Conservation (phyloP, 345 rosid species). For the Nasturtium officinale region DNA sequence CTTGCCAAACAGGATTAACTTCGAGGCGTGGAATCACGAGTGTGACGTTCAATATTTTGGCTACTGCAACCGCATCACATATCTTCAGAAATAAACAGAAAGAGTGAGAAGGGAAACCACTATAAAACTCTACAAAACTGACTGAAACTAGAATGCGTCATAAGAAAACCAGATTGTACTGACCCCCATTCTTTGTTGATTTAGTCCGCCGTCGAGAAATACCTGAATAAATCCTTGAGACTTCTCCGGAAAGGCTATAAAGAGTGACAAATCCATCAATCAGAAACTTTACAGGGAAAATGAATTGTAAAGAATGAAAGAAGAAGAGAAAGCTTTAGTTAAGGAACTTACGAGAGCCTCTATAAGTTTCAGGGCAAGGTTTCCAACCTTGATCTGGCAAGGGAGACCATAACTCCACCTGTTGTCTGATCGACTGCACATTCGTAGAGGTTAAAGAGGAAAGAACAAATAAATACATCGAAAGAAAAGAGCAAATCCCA, state of each 20-base stretch:
- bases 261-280: slow-evolving; percentile 24
- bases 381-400: slow-evolving; percentile 82
- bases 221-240: slow-evolving; percentile 80
- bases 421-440: slow-evolving; percentile 61
- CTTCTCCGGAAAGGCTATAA: slow-evolving; percentile 60
- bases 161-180: slow-evolving; percentile 32
- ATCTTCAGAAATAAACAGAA: slow-evolving; percentile 49
- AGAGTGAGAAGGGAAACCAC: background rate
- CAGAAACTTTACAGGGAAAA: background rate
- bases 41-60: slow-evolving; percentile 84
- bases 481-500: slow-evolving; percentile 28
- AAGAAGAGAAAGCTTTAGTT: slow-evolving; percentile 5
- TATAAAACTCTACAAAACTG: background rate
- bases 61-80: slow-evolving; percentile 98
- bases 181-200: slow-evolving; percentile 99
- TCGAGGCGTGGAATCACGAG: slow-evolving; percentile 92
- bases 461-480: background rate
- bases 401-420: slow-evolving; percentile 83
- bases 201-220: slow-evolving; percentile 95
- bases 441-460: background rate
- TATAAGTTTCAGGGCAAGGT: slow-evolving; percentile 54
- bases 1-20: slow-evolving; percentile 98
- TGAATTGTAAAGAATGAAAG: background rate
- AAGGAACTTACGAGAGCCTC: slow-evolving; percentile 51
- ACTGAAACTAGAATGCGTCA: background rate